Evolutionary conservation across 352 stramenopile species (phyloP), one percentile per base, ranked within the genome.

Genomic region (Phytophthora podocarpi): DNA sequence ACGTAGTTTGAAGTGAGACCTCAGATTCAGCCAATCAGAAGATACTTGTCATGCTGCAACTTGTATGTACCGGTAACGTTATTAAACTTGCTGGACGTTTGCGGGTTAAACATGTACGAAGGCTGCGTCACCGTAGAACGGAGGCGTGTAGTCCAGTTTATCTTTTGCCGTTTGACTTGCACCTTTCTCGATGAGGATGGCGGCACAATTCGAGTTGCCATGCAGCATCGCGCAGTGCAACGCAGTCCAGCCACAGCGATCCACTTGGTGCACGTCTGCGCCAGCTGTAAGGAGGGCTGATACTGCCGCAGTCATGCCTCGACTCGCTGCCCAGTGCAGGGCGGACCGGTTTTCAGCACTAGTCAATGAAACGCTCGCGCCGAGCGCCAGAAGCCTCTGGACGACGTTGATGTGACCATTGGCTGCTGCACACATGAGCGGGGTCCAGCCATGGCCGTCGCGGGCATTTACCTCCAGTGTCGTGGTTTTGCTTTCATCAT

Each of bases 191-290:
- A 77, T 2, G 20, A 92, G 77, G 1, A 77, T 23, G 13, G 63
- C 34, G 0, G 40, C 49, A 23, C 72, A 89, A 3, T 31, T 41
- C 0, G 59, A 41, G 36, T 72, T 83, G 16, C 65, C 80, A 34
- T 93, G 80, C 8, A 91, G 45, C 12, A 64, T 66, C 0, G 80
- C 74, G 56, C 84, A 90, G 48, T 91, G 84, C 16, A 91, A 63
- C 0, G 80, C 28, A 0, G 80, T 86, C 82, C 82, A 93, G 4
- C 77, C 77, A 13, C 69, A 78, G 1, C 62, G 57, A 52, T 91
- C 82, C 15, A 63, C 37, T 12, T 59, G 43, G 40, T 80, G 53
- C 7, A 74, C 56, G 16, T 72, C 56, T 16, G 68, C 68, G 2
- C 76, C 76, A 3, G 63, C 59, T 2, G 50, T 58, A 1, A 91